Base-by-base conservation (phyloP, 2,329 filamentous ascomycete species). In the Aureobasidium subglaciale region DNA sequence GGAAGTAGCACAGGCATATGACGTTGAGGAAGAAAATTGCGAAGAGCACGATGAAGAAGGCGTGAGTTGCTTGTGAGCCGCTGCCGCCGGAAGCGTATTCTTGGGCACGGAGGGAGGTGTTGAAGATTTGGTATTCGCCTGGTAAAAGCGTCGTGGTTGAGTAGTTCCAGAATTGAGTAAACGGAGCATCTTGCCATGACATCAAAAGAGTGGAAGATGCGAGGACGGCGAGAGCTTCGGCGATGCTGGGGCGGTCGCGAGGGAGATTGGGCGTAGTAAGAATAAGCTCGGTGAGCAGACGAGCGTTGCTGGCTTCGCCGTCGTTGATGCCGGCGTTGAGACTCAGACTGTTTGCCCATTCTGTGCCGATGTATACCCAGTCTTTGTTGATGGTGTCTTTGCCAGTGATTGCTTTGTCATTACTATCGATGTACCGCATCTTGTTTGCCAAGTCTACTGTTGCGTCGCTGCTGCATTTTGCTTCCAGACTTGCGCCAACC, bases 181-280 rank as follows among this genome's bases (percentile, higher is more conserved):
- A 88, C 0, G 85, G 83, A 0, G 84, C 72, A 56, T 81, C 75
- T 8, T 80, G 69, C 2, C 82, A 71, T 8, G 80, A 77, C 40
- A 84, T 74, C 8, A 90, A 75, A 0, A 90, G 68, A 0, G 86
- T 88, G 32, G 80, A 84, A 4, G 82, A 81, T 0, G 81, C 79
- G 62, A 90, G 77, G 0, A 89, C 86, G 0, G 87, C 86, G 0
- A 93, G 67, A 0, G 85, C 84, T 68, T 93, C 88, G 0, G 82
- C 84, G n/a, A 88, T 75, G 2, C 84, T 88, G 0, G 88, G 88
- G 0, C 85, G 67, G 0, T 69, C 64, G 0, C 74, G 68, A 30
- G 78, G 72, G 0, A 88, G 74, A 8, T 68, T 61, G 1, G 66
- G 61, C 1, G 55, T 50, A 0, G 66, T 65, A 1, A 75, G 59